Percentiles rank a stretch among this genome's conserved stretches.
These are phyloP conservation scores for Phytophthora meadii DNA, from an alignment of 352 stramenopile species.

Conservation along the genomic window DNA sequence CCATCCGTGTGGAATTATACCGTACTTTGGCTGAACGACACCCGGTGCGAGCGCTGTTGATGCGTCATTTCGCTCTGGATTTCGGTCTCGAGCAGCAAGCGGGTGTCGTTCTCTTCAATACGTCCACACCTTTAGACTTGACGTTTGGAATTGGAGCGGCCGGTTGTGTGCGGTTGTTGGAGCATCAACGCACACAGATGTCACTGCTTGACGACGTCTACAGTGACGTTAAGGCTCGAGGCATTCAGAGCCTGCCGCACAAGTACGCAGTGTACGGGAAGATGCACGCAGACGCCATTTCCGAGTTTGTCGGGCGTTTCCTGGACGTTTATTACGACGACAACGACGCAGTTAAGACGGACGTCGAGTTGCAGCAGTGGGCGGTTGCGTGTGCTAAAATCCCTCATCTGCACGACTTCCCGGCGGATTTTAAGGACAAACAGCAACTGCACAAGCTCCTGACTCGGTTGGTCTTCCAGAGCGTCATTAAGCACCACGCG, in stretches of 20 bases:
- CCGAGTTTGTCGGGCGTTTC: constrained; percentile 28
- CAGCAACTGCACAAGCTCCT: constrained; percentile 30
- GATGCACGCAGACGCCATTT: constrained; percentile 38
- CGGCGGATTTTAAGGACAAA: constrained; percentile 9
- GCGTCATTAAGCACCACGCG: constrained; percentile 55
- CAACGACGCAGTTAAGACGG: constrained; percentile 33
- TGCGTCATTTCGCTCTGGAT: constrained; percentile 45
- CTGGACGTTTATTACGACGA: constrained; percentile 41
- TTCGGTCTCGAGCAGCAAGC: constrained; percentile 50
- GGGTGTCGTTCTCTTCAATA: constrained; percentile 48
- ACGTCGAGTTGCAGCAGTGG: constrained; percentile 54
- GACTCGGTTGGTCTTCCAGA: constrained; percentile 48
- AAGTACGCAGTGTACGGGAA: constrained; percentile 47
- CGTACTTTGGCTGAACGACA: constrained; percentile 41
- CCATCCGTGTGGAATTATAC: constrained; percentile 53
- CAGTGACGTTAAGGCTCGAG: constrained; percentile 30
- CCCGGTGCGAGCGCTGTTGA: constrained; percentile 44
- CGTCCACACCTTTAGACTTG: constrained; percentile 44
- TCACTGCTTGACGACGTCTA: constrained; percentile 36
- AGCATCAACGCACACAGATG: constrained; percentile 27
- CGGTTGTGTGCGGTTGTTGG: constrained; percentile 38
- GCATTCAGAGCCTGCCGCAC: constrained; percentile 41
- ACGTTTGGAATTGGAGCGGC: constrained; percentile 54
- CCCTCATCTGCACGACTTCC: constrained; percentile 46
- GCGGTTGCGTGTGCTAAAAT: constrained; percentile 28